Conservation (phyloP, 1,284 basidiomycete genomes). For the Heimioporus retisporus region DNA sequence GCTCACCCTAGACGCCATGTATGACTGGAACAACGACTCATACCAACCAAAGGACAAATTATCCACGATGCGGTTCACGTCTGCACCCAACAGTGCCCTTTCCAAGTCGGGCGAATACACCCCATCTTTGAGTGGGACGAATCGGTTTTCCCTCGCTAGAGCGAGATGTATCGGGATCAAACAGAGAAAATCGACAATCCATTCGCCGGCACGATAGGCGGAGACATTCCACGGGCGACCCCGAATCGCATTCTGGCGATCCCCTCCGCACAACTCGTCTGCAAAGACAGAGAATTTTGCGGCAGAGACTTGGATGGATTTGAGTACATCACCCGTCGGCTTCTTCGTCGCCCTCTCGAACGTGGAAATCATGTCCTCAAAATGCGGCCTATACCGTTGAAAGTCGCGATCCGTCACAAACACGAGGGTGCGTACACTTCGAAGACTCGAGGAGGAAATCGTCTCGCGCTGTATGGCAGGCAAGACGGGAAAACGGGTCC, state of each 20-base stretch:
- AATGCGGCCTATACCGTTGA: constrained; percentile 50
- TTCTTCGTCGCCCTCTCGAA: constrained; percentile 62
- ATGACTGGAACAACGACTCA: constrained; percentile 71
- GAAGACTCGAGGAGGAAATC: constrained; percentile 44
- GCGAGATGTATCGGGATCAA: constrained; percentile 74
- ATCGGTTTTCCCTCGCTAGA: constrained; percentile 65
- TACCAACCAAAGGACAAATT: constrained; percentile 72
- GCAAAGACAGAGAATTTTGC: constrained; percentile 28
- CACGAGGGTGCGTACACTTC: constrained; percentile 39
- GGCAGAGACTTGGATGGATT: constrained; percentile 43
- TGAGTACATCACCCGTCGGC: constrained; percentile 57
- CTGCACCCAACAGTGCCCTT: constrained; percentile 62
- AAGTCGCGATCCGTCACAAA: constrained; percentile 56
- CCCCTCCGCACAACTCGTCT: constrained; percentile 24
- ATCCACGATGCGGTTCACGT: constrained; percentile 65
- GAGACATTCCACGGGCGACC: constrained; percentile 27
- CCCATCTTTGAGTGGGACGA: constrained; percentile 69
- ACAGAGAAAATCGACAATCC: constrained; percentile 70
- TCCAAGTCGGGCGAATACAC: constrained; percentile 60
- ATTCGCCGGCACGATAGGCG: constrained; percentile 61
- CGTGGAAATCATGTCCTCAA: constrained; percentile 53
- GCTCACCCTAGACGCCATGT: constrained; percentile 63
- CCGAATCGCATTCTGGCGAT: constrained; percentile 7
- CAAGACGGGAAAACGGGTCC: constrained; percentile 70
- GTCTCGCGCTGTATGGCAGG: constrained; percentile 61